Percentiles rank a stretch among this genome's conserved stretches.
Evolutionary conservation across 441 rosid species (phyloP).

Genomic region (Breynia disticha): DNA sequence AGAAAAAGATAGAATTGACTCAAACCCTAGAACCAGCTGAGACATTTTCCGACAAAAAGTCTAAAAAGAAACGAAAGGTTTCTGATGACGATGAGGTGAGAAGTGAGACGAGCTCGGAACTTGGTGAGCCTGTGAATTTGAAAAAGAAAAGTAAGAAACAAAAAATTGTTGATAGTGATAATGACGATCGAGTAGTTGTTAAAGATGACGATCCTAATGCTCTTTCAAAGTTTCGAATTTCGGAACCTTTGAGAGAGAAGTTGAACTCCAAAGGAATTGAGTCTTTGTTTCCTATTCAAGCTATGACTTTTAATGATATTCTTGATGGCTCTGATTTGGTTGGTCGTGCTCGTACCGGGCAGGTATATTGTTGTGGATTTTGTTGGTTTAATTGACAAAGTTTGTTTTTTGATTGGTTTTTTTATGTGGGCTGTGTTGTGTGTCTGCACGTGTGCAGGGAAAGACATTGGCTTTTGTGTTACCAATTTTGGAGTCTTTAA

Average conservation of each 20-base stretch:
- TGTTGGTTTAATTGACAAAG: too few relatives aligned
- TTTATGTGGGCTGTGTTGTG: too few relatives aligned
- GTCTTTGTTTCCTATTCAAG: constrained; percentile 85
- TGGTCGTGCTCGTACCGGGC: constrained; percentile 94
- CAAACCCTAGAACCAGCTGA: constrained; percentile 6
- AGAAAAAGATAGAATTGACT: constrained; percentile 6
- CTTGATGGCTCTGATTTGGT: constrained; percentile 80
- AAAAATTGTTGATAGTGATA: constrained; percentile 26
- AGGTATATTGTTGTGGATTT: constrained; percentile 35
- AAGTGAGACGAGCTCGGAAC: constrained; percentile 72
- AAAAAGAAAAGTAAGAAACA: constrained; percentile 50
- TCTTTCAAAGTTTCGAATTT: constrained; percentile 58
- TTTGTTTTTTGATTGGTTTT: too few relatives aligned
- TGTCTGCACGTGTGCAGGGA: constrained; percentile 60
- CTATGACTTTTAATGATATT: constrained; percentile 66
- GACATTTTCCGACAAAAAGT: constrained; percentile 25
- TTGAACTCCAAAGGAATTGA: constrained; percentile 68
- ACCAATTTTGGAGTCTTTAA: constrained; percentile 81
- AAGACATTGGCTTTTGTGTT: constrained; percentile 93
- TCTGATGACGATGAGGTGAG: constrained; percentile 39
- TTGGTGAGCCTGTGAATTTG: constrained; percentile 39
- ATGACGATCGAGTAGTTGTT: constrained; percentile 28
- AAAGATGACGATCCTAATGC: constrained; percentile 55
- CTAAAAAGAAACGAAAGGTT: constrained; percentile 47
- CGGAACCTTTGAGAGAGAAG: constrained; percentile 52